These are phyloP conservation scores for Silybum marianum DNA, from an alignment of 129 eudicot species.

Conservation along the genomic window DNA sequence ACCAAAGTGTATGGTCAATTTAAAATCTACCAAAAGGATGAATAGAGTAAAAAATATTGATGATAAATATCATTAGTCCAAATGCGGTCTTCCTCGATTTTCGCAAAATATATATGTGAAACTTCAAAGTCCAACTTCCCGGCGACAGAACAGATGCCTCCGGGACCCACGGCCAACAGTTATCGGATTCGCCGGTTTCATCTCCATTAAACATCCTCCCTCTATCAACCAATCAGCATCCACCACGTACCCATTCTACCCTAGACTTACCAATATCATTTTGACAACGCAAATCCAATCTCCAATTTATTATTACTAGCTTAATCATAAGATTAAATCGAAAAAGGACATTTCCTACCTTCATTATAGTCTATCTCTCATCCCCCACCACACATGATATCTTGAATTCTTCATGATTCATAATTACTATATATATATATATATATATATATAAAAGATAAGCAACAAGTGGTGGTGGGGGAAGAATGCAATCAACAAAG, in stretches of 20 bases:
- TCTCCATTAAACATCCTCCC: constrained; percentile 7
- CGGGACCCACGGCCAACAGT: constrained; percentile 25
- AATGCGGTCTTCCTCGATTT: constrained; percentile 25
- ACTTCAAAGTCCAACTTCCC: constrained; percentile 29
- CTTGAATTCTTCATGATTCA: too few species aligned
- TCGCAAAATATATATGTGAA: not conserved
- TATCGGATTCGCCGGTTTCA: constrained; percentile 12
- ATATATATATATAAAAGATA: too few species aligned
- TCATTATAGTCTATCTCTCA: constrained; percentile 9
- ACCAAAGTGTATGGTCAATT: too few species aligned
- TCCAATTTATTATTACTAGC: not conserved
- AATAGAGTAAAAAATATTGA: too few species aligned
- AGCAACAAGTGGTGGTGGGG: constrained; percentile 31
- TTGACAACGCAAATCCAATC: constrained; percentile 21
- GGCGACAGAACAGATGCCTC: constrained; percentile 20
- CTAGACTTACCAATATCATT: constrained; percentile 26
- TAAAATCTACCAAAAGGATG: too few species aligned
- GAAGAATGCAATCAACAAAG: constrained; percentile 26
- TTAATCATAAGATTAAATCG: constrained; percentile 1
- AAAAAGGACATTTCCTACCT: not conserved
- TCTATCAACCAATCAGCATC: constrained; percentile 2
- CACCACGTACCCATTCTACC: constrained; percentile 22
- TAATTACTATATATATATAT: too few species aligned
- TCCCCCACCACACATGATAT: constrained; percentile 32
- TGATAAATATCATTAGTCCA: not conserved